Conservation (phyloP, 2,329 filamentous ascomycete species). For the Pseudogymnoascus destructans region DNA sequence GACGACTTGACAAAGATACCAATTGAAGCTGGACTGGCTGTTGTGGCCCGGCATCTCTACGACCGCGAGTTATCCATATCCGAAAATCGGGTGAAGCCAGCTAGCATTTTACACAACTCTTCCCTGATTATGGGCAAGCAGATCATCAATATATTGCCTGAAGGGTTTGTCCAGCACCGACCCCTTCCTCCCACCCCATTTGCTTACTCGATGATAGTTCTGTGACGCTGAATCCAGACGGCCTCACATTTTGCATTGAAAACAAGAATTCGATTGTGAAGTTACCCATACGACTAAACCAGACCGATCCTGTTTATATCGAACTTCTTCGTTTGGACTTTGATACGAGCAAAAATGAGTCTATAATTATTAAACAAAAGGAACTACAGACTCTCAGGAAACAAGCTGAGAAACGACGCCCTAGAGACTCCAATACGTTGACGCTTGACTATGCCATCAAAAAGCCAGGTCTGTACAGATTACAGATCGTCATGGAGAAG, state of each 20-base stretch:
- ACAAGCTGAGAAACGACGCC: conserved; percentile 50
- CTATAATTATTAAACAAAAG: conserved; percentile 57
- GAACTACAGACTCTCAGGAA: conserved; percentile 66
- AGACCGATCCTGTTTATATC: conserved; percentile 76
- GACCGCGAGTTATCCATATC: conserved; percentile 87
- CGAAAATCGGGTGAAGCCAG: conserved; percentile 83
- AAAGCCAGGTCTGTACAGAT: conserved; percentile 75
- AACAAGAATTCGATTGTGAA: conserved; percentile 44
- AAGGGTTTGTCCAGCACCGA: conserved; percentile 47
- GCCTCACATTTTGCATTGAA: conserved; percentile 69
- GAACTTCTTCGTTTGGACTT: conserved; percentile 82
- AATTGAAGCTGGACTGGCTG: conserved; percentile 58
- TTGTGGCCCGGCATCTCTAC: conserved; percentile 68
- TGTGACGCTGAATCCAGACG: conserved; percentile 73
- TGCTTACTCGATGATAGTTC: conserved; percentile 38
- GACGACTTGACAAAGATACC: conserved; percentile 42
- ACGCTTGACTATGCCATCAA: conserved; percentile 63
- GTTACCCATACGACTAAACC: conserved; percentile 84
- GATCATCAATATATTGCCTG: conserved; percentile 93
- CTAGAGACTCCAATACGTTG: conserved; percentile 47
- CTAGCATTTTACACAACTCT: conserved; percentile 76
- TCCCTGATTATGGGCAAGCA: conserved; percentile 92
- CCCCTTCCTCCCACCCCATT: not conserved
- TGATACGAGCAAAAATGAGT: conserved; percentile 67
- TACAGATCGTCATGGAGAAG: conserved; percentile 78